Conservation (phyloP, 345 rosid genomes). For the Eucalyptus brandiana region DNA sequence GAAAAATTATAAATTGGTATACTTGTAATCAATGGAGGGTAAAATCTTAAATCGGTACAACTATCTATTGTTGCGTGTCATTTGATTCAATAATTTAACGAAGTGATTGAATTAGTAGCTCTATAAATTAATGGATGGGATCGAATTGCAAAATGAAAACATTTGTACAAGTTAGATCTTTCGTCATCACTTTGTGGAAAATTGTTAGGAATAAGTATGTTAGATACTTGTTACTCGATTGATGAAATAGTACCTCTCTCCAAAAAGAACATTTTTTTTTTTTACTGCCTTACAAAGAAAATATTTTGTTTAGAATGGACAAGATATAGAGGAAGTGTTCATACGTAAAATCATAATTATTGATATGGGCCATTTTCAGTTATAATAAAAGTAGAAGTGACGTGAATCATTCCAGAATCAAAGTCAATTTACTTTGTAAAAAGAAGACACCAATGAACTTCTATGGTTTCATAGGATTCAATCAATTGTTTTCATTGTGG, state of each 20-base stretch:
- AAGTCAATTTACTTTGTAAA: too few species aligned
- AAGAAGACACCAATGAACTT: too few species aligned
- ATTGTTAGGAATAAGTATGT: background rate
- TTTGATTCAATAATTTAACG: too few species aligned
- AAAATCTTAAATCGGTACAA: rapidly evolving
- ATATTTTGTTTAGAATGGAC: background rate
- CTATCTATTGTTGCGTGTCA: rapidly evolving
- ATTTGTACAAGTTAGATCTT: too few species aligned
- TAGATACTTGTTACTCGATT: background rate
- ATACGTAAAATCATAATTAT: background rate
- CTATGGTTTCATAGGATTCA: too few species aligned
- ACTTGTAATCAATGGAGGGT: too few species aligned
- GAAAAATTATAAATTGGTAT: too few species aligned
- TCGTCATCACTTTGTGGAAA: background rate
- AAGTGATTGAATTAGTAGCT: too few species aligned
- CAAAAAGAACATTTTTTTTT: background rate
- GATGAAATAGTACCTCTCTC: background rate
- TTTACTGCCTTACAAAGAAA: rapidly evolving
- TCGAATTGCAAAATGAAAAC: too few species aligned
- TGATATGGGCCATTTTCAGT: too few species aligned
- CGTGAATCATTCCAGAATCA: too few species aligned
- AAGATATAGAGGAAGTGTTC: background rate
- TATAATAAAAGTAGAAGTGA: rapidly evolving
- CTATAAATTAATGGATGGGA: too few species aligned
- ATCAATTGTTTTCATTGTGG: rapidly evolving